These are phyloP conservation scores for Baudoinia panamericana DNA, from an alignment of 495 filamentous ascomycete genomes.

Conservation along the genomic window DNA sequence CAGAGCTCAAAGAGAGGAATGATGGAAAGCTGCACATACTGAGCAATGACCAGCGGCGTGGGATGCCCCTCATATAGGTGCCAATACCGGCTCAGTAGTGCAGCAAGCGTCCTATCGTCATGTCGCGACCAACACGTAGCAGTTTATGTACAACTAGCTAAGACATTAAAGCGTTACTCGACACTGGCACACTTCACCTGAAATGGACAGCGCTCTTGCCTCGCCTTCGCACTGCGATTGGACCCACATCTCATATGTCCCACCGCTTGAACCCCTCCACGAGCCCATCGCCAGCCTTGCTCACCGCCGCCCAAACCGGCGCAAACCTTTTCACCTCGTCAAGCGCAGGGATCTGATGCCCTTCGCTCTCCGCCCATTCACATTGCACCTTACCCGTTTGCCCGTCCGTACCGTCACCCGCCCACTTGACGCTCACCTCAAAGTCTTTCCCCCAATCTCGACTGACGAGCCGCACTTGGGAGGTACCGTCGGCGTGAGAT, in stretches of 20 bases:
- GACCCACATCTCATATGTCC: conserved; percentile 32
- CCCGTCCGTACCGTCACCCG: conserved; percentile 33
- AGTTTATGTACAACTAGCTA: no score
- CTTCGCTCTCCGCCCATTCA: conserved; percentile 74
- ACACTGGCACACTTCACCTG: no score
- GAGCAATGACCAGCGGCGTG: no score
- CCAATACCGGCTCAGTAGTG: no score
- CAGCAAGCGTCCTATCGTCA: no score
- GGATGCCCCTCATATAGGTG: no score
- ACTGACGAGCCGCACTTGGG: conserved; percentile 56
- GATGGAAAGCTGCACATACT: no score
- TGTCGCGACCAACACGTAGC: no score
- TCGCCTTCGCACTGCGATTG: no score
- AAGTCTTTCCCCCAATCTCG: conserved; percentile 61
- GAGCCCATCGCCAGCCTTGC: conserved; percentile 64
- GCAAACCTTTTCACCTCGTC: conserved; percentile 65
- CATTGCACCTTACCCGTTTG: conserved; percentile 63
- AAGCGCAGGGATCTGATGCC: conserved; percentile 65
- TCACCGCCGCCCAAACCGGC: conserved; percentile 65
- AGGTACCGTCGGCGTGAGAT: conserved; percentile 38
- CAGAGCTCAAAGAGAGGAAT: no score
- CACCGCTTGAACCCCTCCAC: conserved; percentile 61
- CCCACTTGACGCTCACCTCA: conserved; percentile 64
- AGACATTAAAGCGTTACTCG: no score
- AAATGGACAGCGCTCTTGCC: no score